phyloP scores from a whole-genome alignment of 805 yeast species.

The Yamadazyma phyllophila region DNA sequence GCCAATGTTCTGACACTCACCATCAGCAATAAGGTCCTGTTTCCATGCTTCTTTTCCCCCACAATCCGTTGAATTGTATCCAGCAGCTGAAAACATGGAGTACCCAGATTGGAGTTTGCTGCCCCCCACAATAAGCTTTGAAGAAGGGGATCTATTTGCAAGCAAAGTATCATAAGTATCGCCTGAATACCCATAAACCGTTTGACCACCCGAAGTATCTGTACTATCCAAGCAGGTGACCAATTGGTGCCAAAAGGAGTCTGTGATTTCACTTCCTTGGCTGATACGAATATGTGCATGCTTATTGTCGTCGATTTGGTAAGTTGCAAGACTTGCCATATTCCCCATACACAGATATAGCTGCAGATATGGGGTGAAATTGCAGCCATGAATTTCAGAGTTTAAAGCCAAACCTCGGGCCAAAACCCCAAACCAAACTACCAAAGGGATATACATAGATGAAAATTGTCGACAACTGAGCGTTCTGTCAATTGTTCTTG shows the following conservation, averaged over 20 bases:
- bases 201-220: not conserved
- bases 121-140: not conserved
- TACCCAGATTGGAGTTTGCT: not conserved
- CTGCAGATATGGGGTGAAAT: not conserved
- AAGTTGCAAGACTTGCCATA: not conserved
- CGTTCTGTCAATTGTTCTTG: too few relatives aligned
- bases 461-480: too few relatives aligned
- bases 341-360: not conserved
- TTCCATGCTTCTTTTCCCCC: not conserved
- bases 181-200: not conserved
- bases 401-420: not conserved
- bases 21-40: not conserved
- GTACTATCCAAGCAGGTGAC: not conserved
- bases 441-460: too few relatives aligned
- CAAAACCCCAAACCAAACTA: too few relatives aligned
- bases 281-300: not conserved
- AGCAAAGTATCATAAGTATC: not conserved
- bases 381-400: not conserved
- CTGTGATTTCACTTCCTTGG: not conserved
- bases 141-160: not conserved
- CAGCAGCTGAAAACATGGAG: conserved; percentile 3
- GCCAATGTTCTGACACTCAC: not conserved
- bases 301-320: not conserved
- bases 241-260: not conserved
- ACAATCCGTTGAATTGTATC: not conserved